Conservation (phyloP, 441 rosid species). For the Pelargonium australe region DNA sequence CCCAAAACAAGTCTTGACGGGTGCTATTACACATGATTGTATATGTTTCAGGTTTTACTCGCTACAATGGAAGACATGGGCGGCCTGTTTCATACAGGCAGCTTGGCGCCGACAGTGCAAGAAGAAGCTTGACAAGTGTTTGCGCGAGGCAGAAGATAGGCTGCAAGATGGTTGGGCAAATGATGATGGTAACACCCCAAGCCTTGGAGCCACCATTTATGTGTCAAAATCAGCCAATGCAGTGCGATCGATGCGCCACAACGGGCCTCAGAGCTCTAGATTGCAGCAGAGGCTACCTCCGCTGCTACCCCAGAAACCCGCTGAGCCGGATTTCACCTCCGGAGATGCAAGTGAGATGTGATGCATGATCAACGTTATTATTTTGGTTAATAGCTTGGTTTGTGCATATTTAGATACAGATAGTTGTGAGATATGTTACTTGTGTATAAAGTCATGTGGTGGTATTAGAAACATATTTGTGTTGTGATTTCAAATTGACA, state of each 20-base stretch:
- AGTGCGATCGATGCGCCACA: constrained; percentile 44
- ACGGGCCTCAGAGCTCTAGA: constrained; percentile 32
- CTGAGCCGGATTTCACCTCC: constrained; percentile 66
- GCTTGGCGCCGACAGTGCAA: constrained; percentile 64
- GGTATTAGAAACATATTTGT: too few relatives aligned
- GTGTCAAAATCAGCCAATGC: constrained; percentile 69
- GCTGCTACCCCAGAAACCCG: constrained; percentile 62
- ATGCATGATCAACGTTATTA: too few relatives aligned
- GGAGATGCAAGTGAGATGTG: too few relatives aligned
- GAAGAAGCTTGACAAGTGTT: constrained; percentile 65
- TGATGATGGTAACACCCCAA: constrained; percentile 51
- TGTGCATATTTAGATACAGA: too few relatives aligned
- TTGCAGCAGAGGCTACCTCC: constrained; percentile 47
- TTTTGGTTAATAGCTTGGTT: too few relatives aligned
- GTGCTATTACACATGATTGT: too few relatives aligned
- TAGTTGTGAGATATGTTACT: too few relatives aligned
- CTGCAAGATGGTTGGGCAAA: constrained; percentile 67
- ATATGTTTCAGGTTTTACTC: constrained; percentile 56
- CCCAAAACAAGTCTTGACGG: too few relatives aligned
- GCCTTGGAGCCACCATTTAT: constrained; percentile 68
- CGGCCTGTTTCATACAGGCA: constrained; percentile 80
- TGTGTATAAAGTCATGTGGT: too few relatives aligned
- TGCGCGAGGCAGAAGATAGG: constrained; percentile 54
- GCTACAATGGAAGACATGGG: constrained; percentile 86
- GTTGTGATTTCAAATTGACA: too few relatives aligned